Percentiles rank a stretch among this genome's conserved stretches.
These are phyloP conservation scores for Ophiocordyceps australis DNA, from an alignment of 2,329 filamentous ascomycete species.

Conservation along the genomic window DNA sequence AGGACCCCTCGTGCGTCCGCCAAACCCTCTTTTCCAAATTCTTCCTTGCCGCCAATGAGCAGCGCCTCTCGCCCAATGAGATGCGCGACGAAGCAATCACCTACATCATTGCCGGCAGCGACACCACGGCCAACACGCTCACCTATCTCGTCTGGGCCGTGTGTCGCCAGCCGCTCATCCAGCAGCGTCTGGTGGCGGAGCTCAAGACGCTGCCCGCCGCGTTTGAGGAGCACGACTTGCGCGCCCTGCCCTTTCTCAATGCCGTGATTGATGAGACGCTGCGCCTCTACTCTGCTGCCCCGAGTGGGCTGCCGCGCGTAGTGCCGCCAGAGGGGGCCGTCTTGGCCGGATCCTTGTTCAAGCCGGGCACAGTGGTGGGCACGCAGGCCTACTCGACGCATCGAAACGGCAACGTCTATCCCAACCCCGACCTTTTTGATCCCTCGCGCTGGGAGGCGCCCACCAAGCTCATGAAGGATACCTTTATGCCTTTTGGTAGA, in stretches of 20 bases:
- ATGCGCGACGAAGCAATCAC: slow-evolving; percentile 18
- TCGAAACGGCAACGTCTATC: slow-evolving; percentile 19
- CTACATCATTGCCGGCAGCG: slow-evolving; percentile 30
- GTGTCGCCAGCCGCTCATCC: slow-evolving; percentile 11
- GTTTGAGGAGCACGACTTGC: slow-evolving; percentile 5
- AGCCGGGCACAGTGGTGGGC: slow-evolving; percentile 17
- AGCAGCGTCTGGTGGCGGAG: slow-evolving; percentile 13
- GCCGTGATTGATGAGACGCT: slow-evolving; percentile 25
- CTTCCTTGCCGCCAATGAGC: slow-evolving; percentile 14
- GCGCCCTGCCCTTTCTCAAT: slow-evolving; percentile 18
- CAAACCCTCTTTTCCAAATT: slow-evolving; percentile 19
- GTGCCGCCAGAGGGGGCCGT: slow-evolving; percentile 19
- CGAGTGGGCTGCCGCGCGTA: slow-evolving; percentile 17
- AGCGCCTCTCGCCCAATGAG: slow-evolving; percentile 10
- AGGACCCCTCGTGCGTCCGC: slow-evolving; percentile 5
- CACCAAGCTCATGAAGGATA: slow-evolving; percentile 23
- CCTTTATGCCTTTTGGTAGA: slow-evolving; percentile 32
- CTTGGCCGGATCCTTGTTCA: slow-evolving; percentile 19
- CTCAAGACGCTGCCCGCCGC: slow-evolving; percentile 13
- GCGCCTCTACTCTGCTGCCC: slow-evolving; percentile 21
- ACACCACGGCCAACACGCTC: slow-evolving; percentile 29
- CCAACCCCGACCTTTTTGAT: slow-evolving; percentile 13
- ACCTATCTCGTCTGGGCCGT: slow-evolving; percentile 27
- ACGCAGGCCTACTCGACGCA: slow-evolving; percentile 29
- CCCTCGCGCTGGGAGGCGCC: slow-evolving; percentile 5